These are phyloP conservation scores for Penicillium psychrofluorescens DNA, from an alignment of 495 filamentous ascomycete genomes.

Conservation along the genomic window DNA sequence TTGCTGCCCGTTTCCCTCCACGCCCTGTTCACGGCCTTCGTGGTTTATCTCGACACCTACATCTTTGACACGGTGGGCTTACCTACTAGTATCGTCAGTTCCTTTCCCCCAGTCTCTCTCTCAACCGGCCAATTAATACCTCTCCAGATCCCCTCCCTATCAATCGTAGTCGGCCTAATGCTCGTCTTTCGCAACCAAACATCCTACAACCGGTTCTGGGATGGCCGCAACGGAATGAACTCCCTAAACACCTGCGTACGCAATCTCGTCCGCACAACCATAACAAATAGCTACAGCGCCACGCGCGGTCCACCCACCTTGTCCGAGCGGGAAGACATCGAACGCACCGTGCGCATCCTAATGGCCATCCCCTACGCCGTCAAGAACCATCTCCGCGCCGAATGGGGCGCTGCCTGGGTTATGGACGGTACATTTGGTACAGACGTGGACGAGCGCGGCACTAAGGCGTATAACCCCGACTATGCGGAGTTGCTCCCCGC, in stretches of 20 bases:
- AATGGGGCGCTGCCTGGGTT: constrained; percentile 55
- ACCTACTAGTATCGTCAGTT: constrained; percentile 52
- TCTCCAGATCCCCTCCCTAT: constrained; percentile 59
- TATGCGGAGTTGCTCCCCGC: constrained; percentile 55
- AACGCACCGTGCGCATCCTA: constrained; percentile 51
- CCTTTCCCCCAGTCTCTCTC: background rate
- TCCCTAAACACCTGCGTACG: constrained; percentile 52
- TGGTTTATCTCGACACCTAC: constrained; percentile 57
- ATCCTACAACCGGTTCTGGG: constrained; percentile 68
- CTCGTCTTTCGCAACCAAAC: constrained; percentile 73
- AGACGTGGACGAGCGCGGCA: constrained; percentile 37
- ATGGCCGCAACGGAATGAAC: constrained; percentile 54
- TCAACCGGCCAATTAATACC: background rate
- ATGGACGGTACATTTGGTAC: constrained; percentile 28
- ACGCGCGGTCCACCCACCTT: constrained; percentile 13
- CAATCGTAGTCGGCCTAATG: constrained; percentile 75
- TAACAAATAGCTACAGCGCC: constrained; percentile 33
- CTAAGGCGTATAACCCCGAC: constrained; percentile 45
- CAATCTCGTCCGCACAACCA: constrained; percentile 55
- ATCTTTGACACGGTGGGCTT: constrained; percentile 50
- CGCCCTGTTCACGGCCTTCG: constrained; percentile 52
- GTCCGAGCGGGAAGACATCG: constrained; percentile 52
- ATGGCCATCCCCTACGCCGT: constrained; percentile 68
- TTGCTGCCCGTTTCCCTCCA: constrained; percentile 57
- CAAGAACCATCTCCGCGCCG: constrained; percentile 68